Base-by-base conservation (phyloP, 108 stramenopile genomes). In the Schizochytrium sp. region DNA sequence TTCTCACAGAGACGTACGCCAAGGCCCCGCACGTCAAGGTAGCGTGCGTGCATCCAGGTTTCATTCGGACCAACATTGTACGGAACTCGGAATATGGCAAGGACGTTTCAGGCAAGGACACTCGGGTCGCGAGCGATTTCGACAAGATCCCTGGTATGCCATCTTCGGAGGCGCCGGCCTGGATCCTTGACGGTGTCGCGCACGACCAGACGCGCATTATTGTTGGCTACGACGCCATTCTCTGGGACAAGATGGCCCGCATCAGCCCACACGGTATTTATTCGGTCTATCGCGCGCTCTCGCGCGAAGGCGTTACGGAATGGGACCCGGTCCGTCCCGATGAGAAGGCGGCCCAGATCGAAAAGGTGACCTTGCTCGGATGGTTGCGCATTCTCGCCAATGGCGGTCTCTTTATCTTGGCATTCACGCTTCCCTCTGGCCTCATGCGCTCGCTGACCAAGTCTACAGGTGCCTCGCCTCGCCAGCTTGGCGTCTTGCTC, bases 21-120 rank as follows among this genome's bases (percentile, higher is more conserved):
- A 83, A 83, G 51, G 76, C 76, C 10, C 76, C 76, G 51, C 76
- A 83, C 28, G 76, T 83, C n/a, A 47, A 83, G 48, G 76, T 83
- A 23, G 76, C 76, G 6, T 83, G 76, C 76, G 76, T 83, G 8
- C 76, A 83, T 53, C 76, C 76, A 6, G 76, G 76, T 12, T 21
- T 21, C 16, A 28, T 83, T 18, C 45, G 51, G 19, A 83, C 76
- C 14, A 53, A 53, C n/a, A 83, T 83, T 53, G 76, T 83, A 6
- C 45, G 51, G 6, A 83, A 83, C 51, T 83, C 76, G 6, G n/a
- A n/a, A 6, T 47, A 25, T 23, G 51, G 28, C 45, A 83, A 83
- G 12, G 76, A 83, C 45, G 45, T 4, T 3, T 53, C 76, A 12
- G 51, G 51, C 18, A 28, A 6, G 8, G 63, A 69, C 18, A 41